Conservation (phyloP, 2,329 filamentous ascomycete species). For the Hypoxylon sp. region DNA sequence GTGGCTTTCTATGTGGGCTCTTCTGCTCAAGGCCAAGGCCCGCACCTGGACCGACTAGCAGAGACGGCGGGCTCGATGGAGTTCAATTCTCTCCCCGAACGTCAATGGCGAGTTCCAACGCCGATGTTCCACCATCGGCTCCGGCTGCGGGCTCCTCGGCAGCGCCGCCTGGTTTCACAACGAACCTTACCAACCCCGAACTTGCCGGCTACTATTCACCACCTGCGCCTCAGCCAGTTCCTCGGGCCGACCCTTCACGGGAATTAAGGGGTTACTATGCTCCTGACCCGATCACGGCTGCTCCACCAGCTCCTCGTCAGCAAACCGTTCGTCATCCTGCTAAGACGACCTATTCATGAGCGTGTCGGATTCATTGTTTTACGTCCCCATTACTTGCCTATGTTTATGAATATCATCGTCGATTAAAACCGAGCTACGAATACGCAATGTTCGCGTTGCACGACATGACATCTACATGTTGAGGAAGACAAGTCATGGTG, state of each 20-base stretch:
- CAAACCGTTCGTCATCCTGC: constrained; percentile 2
- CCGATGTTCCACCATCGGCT: no score
- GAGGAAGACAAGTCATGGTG: no score
- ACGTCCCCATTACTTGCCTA: no score
- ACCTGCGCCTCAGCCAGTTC: constrained; percentile 7
- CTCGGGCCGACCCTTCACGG: constrained; percentile 7
- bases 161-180: neutral
- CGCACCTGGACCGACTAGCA: neutral
- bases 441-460: no score
- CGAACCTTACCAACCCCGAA: constrained; percentile 31
- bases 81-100: constrained; percentile 39
- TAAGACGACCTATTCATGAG: constrained; percentile 27
- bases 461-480: no score
- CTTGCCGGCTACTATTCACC: constrained; percentile 41
- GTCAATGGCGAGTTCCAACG: constrained; percentile 33
- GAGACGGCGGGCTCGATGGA: constrained; percentile 23
- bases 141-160: neutral
- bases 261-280: constrained; percentile 40
- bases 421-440: no score
- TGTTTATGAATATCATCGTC: no score
- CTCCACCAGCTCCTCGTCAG: neutral
- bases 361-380: no score
- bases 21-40: constrained; percentile 16
- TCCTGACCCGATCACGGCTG: constrained; percentile 10
- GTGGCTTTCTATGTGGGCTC: constrained; percentile 27